Base-by-base conservation (phyloP, 306 rosid species). In the Vigna mungo region DNA sequence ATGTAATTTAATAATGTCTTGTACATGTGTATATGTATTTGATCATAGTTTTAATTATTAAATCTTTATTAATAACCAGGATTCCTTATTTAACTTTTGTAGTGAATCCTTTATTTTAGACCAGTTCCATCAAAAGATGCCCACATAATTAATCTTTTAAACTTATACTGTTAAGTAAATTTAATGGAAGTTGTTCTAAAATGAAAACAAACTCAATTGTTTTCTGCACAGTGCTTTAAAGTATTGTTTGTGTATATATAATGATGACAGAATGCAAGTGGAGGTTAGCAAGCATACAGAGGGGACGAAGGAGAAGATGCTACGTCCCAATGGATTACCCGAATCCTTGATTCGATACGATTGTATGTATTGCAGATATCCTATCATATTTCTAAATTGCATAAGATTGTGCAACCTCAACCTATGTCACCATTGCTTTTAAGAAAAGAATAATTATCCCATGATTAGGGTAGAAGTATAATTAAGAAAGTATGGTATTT, bases 251-350 rank as follows among this genome's bases (percentile, higher is more conserved):
- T 37, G 65, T 58, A 47, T 43, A 59, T 58, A 47, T 43, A 59
- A 82, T 20, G 30, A 30, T 84, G 81, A 72, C 87, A 95, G 98
- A 83, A 95, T 95, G 98, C 96, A 64, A 92, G 97, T 95, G 86
- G 98, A 95, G 77, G 98, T 95, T 72, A 95, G 98, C 82, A 92
- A 95, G 92, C 98, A 95, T 34, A 92, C 98, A 0, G 98, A 95
- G 78, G 97, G 97, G 77, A 64, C 86, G 79, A 92, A 92, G 85
- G 98, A 95, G 72, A 95, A 90, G 80, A 86, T 72, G 87, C 63
- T 95, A 68, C 98, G 98, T 74, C 98, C 98, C 53, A 95, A 95
- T 87, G 98, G 98, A 72, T 84, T 92, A 85, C 97, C 97, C 3
- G 96, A 90, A 68, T 95, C 98, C 39, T 82, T 95, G 86, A 95